Percentiles rank a stretch among this genome's conserved stretches.
phyloP scores from a whole-genome alignment of 306 rosid species.

The Pyrus communis region DNA sequence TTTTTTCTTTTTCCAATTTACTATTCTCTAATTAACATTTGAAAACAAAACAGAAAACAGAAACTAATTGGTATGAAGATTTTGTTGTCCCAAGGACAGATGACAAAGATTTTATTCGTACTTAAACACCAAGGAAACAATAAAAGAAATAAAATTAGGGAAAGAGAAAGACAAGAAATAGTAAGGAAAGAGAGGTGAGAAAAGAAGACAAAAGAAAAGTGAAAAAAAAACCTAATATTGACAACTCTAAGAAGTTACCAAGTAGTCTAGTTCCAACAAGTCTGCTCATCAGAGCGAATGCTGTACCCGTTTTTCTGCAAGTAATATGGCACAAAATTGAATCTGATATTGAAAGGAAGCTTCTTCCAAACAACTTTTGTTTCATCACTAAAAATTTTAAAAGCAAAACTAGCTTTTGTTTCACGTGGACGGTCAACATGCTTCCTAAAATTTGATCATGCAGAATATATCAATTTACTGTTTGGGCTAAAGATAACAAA shows the following conservation, averaged over 20 bases:
- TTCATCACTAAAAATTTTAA: no score
- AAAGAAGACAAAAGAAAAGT: neutral
- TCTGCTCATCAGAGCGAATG: neutral
- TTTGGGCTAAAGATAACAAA: no score
- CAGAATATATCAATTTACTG: no score
- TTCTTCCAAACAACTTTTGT: no score
- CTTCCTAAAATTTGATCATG: no score
- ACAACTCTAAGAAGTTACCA: neutral
- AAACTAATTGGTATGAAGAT: neutral
- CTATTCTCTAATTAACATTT: no score
- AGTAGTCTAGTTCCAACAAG: neutral
- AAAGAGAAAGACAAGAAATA: neutral
- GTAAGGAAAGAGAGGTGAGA: neutral
- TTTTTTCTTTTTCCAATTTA: no score
- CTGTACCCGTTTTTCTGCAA: neutral
- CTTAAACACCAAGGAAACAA: neutral
- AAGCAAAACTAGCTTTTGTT: no score
- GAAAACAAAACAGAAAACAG: neutral
- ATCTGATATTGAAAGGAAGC: neutral
- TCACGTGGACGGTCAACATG: no score
- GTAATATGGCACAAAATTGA: neutral
- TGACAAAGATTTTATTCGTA: neutral
- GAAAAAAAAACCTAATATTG: neutral
- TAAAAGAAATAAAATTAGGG: neutral
- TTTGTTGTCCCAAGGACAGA: neutral